Evolutionary conservation across 495 filamentous ascomycete species (phyloP).

Genomic region (Bryoglossum gracile): DNA sequence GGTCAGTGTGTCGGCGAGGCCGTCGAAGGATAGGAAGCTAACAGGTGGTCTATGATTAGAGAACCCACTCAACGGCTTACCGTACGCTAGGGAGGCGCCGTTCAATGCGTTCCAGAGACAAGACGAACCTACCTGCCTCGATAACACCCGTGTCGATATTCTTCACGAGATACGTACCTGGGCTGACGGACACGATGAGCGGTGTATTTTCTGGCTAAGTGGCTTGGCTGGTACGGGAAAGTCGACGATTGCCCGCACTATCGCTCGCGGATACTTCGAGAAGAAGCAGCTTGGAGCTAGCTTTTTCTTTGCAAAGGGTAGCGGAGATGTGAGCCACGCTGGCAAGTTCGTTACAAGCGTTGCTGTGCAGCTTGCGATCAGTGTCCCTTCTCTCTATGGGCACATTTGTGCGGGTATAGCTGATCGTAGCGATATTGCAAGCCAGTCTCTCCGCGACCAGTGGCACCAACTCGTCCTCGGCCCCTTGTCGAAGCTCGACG

Average conservation of each 20-base stretch:
- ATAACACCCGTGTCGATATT: slow-evolving; percentile 13
- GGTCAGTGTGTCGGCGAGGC: neutral
- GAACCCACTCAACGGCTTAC: neutral
- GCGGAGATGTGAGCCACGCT: slow-evolving; percentile 19
- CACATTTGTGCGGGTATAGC: slow-evolving; percentile 15
- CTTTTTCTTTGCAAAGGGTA: slow-evolving; percentile 10
- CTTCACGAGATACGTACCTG: slow-evolving; percentile 11
- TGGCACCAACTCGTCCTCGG: slow-evolving; percentile 18
- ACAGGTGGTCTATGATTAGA: neutral
- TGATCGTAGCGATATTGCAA: slow-evolving; percentile 16
- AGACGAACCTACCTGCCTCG: slow-evolving; percentile 10
- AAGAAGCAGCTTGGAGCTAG: slow-evolving; percentile 5
- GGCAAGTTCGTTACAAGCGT: slow-evolving; percentile 18
- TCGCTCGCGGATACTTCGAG: slow-evolving; percentile 7
- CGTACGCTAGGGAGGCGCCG: neutral
- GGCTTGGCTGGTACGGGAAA: slow-evolving; percentile 13
- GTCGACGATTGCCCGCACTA: slow-evolving; percentile 10
- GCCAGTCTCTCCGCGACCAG: slow-evolving; percentile 13
- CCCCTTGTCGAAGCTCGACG: slow-evolving; percentile 18
- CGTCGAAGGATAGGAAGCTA: neutral
- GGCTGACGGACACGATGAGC: slow-evolving; percentile 4
- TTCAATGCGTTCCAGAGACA: slow-evolving; percentile 9
- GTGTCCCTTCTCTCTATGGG: neutral
- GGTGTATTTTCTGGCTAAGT: slow-evolving; percentile 29
- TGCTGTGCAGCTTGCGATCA: slow-evolving; percentile 6